Evolutionary conservation across 2,329 filamentous ascomycete species (phyloP), one percentile per base, ranked within the genome.

Genomic region (Fusarium chuoi): DNA sequence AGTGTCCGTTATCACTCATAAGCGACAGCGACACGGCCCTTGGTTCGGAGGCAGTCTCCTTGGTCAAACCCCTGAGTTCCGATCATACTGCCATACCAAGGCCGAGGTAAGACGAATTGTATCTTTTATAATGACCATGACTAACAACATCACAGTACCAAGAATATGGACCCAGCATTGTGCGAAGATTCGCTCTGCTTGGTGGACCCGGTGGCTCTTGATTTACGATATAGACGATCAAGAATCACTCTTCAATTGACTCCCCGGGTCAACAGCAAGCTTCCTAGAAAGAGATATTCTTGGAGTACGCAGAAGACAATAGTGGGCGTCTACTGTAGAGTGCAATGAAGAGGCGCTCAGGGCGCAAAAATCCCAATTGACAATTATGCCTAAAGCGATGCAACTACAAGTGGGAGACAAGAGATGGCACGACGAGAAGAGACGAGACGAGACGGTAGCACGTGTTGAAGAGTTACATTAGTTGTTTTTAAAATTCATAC

Each of bases 41-140:
- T 99, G 96, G 96, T 99, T 99, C 82, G 96, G 96, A 83, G 96
- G 96, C 78, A 98, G 94, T 85, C 88, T 99, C 84, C 87, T 99
- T 70, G 97, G 96, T 62, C 96, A 98, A 87, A 99, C 96, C 12
- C 96, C 97, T 9, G 97, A 99, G 84, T 99, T 99, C 89, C 91
- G 94, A 82, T 98, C 95, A 81, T 99, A 98, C 86, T 99, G 96
- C 87, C 97, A 99, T 85, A 99, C 94, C 65, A 96, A 96, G 87
- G 91, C 90, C 36, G 90, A 91, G 87, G 89, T 90, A 80, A 77
- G 87, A 78, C 9, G 12, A 24, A 18, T 17, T 49, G 24, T 14
- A 10, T 20, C 17, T 8, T 33, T 5, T 14, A 11, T 28, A n/a
- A 10, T 7, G 18, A n/a, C 20, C 56, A 54, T 48, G 30, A 36